These are phyloP conservation scores for Cladosporium sp. DNA, from an alignment of 2,329 filamentous ascomycete species.

Conservation along the genomic window DNA sequence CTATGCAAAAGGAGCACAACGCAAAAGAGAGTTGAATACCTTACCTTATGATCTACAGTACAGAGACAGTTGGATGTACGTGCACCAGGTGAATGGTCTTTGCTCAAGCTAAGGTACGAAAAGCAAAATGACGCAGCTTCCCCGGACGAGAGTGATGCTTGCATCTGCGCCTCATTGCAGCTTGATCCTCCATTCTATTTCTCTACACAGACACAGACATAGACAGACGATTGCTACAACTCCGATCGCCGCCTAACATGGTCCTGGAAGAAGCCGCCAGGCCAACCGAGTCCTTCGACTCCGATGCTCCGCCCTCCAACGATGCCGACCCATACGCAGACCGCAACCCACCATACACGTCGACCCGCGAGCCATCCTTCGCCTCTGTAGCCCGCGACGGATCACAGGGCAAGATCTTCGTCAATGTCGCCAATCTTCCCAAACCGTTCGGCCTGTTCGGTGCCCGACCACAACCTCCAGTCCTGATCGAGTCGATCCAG, in stretches of 20 bases:
- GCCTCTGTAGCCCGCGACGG: conserved; percentile 9
- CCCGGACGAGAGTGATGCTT: conserved; percentile 9
- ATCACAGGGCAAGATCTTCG: conserved; percentile 21
- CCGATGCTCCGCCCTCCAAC: conserved; percentile 38
- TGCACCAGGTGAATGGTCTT: neutral
- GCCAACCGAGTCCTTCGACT: conserved; percentile 36
- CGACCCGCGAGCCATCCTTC: conserved; percentile 33
- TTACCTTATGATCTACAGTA: neutral
- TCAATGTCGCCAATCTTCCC: conserved; percentile 42
- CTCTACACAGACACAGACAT: neutral
- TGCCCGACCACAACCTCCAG: conserved; percentile 32
- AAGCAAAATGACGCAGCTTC: conserved; percentile 1
- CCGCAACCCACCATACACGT: conserved; percentile 38
- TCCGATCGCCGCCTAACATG: conserved; percentile 34
- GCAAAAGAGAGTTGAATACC: neutral
- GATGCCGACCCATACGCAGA: conserved; percentile 43
- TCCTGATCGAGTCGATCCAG: conserved; percentile 36
- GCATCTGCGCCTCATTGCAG: neutral
- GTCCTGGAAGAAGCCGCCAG: conserved; percentile 43
- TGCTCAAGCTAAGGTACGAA: neutral
- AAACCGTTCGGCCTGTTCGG: conserved; percentile 39
- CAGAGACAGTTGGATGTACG: neutral
- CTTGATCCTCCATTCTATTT: neutral
- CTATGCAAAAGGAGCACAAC: neutral
- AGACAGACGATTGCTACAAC: neutral